Evolutionary conservation across 495 filamentous ascomycete genomes (phyloP), one percentile per base, ranked within the genome.

Genomic region (Letharia lupina): DNA sequence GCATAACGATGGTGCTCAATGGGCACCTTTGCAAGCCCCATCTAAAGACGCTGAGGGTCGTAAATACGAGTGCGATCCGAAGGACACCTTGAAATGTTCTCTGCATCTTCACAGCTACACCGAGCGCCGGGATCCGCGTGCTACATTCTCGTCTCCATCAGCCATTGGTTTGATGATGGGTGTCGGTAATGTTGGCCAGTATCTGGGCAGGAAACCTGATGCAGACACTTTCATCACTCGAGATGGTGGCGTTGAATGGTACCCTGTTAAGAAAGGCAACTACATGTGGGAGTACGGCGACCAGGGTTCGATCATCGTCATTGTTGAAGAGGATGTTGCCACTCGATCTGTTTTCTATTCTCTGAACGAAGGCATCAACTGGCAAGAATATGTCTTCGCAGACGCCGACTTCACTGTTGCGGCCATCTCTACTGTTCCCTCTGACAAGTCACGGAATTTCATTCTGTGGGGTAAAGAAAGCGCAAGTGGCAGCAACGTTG

Each of bases 211-310:
- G 20, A 76, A 75, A 42, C 77, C 77, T 28, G 74, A 79, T 35
- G 69, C 75, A n/a, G 82, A 84, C 71, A 98, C 93, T 0, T 99
- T 91, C 79, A 85, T 97, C 74, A 94, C 90, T 47, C 77, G 77
- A 2, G 91, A 99, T 74, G 94, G 87, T 45, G 95, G 95, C n/a
- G 77, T 96, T 65, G 86, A 78, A 40, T 99, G 95, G 95, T 88
- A 81, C 54, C 81, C 86, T 45, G 87, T 89, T 63, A 93, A 86
- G 78, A 90, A 93, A 72, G 95, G 94, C 11, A 82, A 77, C 45
- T 95, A 91, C 77, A 87, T 88, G 77, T 99, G 91, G 90, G 91
- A 96, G 70, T 95, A 87, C 70, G 94, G 94, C 63, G 95, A 98
- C 68, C 90, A 95, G 73, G 95, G 95, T 23, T 91, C 90, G 2